Evolutionary conservation across 306 rosid species (phyloP).

Genomic region (Morella rubra): DNA sequence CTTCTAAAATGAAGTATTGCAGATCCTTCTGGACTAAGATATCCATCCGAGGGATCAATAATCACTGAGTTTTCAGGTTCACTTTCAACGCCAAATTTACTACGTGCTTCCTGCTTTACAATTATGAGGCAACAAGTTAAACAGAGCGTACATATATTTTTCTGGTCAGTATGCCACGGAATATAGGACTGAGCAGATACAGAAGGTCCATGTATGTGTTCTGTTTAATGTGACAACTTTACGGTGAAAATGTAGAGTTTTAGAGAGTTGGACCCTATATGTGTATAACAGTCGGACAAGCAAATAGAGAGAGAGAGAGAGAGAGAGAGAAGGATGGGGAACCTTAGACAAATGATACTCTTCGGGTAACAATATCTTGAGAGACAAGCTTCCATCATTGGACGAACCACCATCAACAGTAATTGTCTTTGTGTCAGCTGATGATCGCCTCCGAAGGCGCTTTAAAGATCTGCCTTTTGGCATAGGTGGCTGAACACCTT

Average conservation of each 20-base stretch:
- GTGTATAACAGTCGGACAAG: not conserved
- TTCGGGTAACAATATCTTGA: constrained; percentile 66
- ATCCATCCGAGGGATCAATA: constrained; percentile 79
- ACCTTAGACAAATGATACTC: constrained; percentile 96
- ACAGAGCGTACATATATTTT: too few species aligned
- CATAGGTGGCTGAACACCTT: constrained; percentile 82
- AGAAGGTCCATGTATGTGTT: not conserved
- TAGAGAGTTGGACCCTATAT: constrained; percentile 8
- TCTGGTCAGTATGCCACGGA: not conserved
- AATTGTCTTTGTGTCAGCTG: constrained; percentile 69
- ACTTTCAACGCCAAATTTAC: constrained; percentile 70
- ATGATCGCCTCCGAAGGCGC: constrained; percentile 75
- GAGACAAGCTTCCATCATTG: constrained; percentile 66
- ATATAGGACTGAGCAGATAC: constrained; percentile 8
- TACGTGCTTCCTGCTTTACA: constrained; percentile 82
- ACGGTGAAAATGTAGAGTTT: not conserved
- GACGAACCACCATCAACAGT: constrained; percentile 59
- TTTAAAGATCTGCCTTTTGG: constrained; percentile 54
- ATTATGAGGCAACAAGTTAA: constrained; percentile 24
- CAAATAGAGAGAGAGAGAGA: not conserved
- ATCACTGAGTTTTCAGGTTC: constrained; percentile 74
- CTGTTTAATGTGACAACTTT: constrained; percentile 10
- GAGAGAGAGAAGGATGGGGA: constrained; percentile 18
- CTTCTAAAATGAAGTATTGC: constrained; percentile 73
- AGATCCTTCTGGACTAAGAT: constrained; percentile 77